Evolutionary conservation across 2,329 filamentous ascomycete species (phyloP).

Genomic region (Diaporthe citri): DNA sequence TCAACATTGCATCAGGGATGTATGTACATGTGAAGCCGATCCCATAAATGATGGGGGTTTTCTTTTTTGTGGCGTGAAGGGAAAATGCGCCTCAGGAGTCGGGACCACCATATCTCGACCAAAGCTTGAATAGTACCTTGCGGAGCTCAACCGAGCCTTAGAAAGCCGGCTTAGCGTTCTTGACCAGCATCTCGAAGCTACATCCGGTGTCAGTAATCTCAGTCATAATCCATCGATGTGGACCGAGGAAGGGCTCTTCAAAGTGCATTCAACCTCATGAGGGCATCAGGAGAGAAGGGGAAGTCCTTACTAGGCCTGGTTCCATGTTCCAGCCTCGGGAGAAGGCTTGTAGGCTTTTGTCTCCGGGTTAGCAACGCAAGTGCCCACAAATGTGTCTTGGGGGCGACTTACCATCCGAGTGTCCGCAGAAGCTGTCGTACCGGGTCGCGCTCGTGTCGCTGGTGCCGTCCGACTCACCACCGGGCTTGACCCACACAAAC

Average conservation of each 20-base stretch:
- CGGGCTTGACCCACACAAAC: slow-evolving; percentile 80
- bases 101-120: slow-evolving; percentile 26
- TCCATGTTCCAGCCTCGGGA: slow-evolving; percentile 79
- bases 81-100: slow-evolving; percentile 10
- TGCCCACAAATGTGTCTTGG: fast-evolving
- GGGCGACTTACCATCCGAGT: slow-evolving; percentile 48
- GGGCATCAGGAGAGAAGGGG: too few species aligned
- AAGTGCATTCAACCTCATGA: too few species aligned
- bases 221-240: fast-evolving
- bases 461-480: slow-evolving; percentile 68
- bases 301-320: slow-evolving; percentile 62
- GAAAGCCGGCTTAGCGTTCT: slow-evolving; percentile 67
- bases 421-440: slow-evolving; percentile 67
- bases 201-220: background rate
- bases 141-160: slow-evolving; percentile 40
- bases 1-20: background rate
- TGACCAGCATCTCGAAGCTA: slow-evolving; percentile 66
- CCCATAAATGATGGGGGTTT: background rate
- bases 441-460: slow-evolving; percentile 61
- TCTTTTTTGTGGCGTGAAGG: background rate
- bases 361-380: background rate
- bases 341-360: slow-evolving; percentile 68
- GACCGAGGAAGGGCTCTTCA: too few species aligned
- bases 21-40: background rate
- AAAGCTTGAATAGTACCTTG: background rate